phyloP scores from a whole-genome alignment of 148 eudicot species.

The Vaccinium darrowii region DNA sequence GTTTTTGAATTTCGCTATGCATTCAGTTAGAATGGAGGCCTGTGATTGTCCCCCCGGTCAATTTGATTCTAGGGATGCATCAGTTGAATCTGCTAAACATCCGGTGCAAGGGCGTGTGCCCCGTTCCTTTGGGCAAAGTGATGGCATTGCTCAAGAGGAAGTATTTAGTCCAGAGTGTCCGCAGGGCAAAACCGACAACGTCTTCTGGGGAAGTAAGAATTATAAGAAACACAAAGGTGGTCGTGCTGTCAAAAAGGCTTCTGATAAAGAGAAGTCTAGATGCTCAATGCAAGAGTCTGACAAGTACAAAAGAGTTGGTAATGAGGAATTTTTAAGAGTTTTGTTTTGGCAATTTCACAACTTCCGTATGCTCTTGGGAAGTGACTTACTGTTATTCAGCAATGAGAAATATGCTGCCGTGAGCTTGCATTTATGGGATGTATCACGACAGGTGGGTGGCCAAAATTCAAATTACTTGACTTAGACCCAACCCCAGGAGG shows the following conservation, averaged over 20 bases:
- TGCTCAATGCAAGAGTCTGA: slow-evolving; percentile 73
- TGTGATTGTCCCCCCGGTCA: slow-evolving; percentile 87
- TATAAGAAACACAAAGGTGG: slow-evolving; percentile 55
- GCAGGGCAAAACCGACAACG: slow-evolving; percentile 40
- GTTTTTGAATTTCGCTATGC: slow-evolving; percentile 91
- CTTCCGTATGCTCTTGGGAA: slow-evolving; percentile 94
- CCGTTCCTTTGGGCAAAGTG: slow-evolving; percentile 28
- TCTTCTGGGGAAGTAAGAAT: slow-evolving; percentile 64
- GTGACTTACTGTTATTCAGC: slow-evolving; percentile 91
- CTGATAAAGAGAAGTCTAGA: slow-evolving; percentile 67
- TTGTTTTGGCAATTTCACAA: slow-evolving; percentile 97
- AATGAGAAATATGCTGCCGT: slow-evolving; percentile 91
- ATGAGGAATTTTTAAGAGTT: slow-evolving; percentile 70
- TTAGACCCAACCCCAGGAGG: background rate
- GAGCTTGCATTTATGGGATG: slow-evolving; percentile 99
- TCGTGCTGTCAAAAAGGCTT: slow-evolving; percentile 57
- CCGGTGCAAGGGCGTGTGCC: slow-evolving; percentile 24
- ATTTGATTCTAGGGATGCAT: slow-evolving; percentile 25
- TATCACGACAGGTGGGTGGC: slow-evolving; percentile 73
- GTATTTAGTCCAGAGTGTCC: slow-evolving; percentile 33
- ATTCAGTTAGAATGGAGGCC: slow-evolving; percentile 99
- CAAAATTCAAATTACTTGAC: background rate
- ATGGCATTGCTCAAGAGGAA: slow-evolving; percentile 34
- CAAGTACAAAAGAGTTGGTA: slow-evolving; percentile 55
- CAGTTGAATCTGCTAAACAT: slow-evolving; percentile 45